Conservation (phyloP, 108 stramenopile species). For the Nitzschia sp. region DNA sequence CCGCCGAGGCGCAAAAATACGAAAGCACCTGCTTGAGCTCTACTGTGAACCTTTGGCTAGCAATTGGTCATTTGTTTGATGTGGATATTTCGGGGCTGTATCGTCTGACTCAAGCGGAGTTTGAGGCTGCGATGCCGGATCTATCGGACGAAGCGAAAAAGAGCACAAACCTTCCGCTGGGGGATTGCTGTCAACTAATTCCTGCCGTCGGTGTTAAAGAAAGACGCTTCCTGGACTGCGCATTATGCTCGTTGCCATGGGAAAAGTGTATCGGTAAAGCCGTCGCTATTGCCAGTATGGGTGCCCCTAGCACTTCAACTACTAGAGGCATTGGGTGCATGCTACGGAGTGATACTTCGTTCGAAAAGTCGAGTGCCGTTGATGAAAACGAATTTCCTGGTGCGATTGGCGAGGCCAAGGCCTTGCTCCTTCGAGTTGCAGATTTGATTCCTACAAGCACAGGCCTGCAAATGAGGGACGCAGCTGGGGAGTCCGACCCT, state of each 20-base stretch:
- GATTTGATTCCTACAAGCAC: slow-evolving; percentile 10
- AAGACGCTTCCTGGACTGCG: slow-evolving; percentile 6
- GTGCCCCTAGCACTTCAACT: slow-evolving; percentile 3
- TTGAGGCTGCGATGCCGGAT: neutral
- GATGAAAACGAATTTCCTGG: slow-evolving; percentile 8
- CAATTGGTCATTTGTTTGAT: neutral
- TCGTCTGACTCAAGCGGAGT: neutral
- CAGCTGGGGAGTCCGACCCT: slow-evolving; percentile 4
- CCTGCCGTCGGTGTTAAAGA: neutral
- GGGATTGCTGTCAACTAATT: neutral
- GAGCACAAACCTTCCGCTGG: too few species aligned
- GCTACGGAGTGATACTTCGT: slow-evolving; percentile 14
- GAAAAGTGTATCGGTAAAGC: slow-evolving; percentile 18
- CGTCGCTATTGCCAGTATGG: neutral
- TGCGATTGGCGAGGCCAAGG: slow-evolving; percentile 23
- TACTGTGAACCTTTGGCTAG: neutral
- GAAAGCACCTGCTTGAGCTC: neutral
- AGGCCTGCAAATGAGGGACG: neutral
- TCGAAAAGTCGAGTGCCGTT: neutral
- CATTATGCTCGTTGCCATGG: slow-evolving; percentile 33
- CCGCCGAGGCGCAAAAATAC: neutral
- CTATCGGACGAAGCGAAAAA: neutral
- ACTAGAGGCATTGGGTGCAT: slow-evolving; percentile 13
- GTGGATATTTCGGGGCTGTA: neutral
- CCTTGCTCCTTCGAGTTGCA: slow-evolving; percentile 26